A percentile compares a stretch with the other conserved stretches of the same genome.
These are phyloP conservation scores for Coemansia guatemalensis DNA, from an alignment of 192 early-diverging fungal species.

Conservation along the genomic window DNA sequence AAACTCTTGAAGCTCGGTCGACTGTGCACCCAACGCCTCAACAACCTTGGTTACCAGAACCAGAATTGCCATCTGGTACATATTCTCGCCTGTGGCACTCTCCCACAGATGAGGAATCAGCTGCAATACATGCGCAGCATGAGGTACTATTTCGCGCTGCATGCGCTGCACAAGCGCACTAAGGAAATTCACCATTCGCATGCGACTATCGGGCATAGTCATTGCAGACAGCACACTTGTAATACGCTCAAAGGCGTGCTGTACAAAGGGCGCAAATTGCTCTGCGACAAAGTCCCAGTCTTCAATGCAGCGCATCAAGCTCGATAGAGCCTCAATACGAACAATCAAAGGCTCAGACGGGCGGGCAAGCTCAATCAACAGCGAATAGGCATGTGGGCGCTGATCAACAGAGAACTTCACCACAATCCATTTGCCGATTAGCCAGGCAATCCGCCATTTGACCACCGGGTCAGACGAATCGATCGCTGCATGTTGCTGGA, in stretches of 20 bases:
- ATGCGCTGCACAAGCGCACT: slow-evolving; percentile 76
- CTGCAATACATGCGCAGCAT: slow-evolving; percentile 66
- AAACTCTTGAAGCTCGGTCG: slow-evolving; percentile 68
- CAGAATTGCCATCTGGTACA: slow-evolving; percentile 81
- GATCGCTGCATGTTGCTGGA: slow-evolving; percentile 50
- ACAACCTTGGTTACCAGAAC: slow-evolving; percentile 76
- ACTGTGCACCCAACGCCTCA: slow-evolving; percentile 67
- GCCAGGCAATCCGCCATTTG: slow-evolving; percentile 73
- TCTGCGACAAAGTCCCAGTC: slow-evolving; percentile 86
- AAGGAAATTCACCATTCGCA: slow-evolving; percentile 73
- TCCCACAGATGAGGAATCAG: slow-evolving; percentile 83
- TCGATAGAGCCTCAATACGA: slow-evolving; percentile 70
- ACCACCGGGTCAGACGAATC: slow-evolving; percentile 52
- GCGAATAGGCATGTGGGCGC: slow-evolving; percentile 66
- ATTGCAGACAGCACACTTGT: slow-evolving; percentile 62
- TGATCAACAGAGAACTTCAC: slow-evolving; percentile 69
- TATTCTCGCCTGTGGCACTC: slow-evolving; percentile 67
- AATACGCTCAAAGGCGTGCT: slow-evolving; percentile 59
- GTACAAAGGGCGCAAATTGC: slow-evolving; percentile 67
- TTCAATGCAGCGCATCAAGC: slow-evolving; percentile 68
- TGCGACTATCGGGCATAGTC: slow-evolving; percentile 72
- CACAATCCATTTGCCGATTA: slow-evolving; percentile 82
- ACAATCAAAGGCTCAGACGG: slow-evolving; percentile 77
- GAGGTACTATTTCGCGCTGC: slow-evolving; percentile 73
- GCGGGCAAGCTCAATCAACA: slow-evolving; percentile 68